Evolutionary conservation across 2,329 filamentous ascomycete species (phyloP).

Genomic region (Macrophomina phaseolina): DNA sequence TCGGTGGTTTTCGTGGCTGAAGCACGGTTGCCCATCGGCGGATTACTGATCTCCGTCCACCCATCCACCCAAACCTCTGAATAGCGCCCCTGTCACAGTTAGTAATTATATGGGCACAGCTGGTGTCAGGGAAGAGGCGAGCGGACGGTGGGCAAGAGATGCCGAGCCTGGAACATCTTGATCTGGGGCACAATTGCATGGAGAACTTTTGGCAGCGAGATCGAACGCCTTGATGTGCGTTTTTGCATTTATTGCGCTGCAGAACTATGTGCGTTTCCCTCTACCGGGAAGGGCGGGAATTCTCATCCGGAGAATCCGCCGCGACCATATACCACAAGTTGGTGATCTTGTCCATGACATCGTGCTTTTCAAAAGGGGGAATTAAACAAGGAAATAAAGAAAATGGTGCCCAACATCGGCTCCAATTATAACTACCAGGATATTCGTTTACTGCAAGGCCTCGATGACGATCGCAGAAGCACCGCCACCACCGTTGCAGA

Average conservation of each 20-base stretch:
- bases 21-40: too few species aligned
- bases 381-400: conserved; percentile 18
- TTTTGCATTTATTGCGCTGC: conserved; percentile 1
- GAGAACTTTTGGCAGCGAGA: not conserved
- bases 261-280: conserved; percentile 4
- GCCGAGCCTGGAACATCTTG: too few species aligned
- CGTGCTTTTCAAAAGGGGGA: conserved; percentile 9
- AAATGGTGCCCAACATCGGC: not conserved
- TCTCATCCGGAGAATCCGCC: conserved; percentile 5
- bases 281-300: not conserved
- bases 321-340: conserved; percentile 12
- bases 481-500: conserved; percentile 97
- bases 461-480: conserved; percentile 94
- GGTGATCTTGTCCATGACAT: conserved; percentile 23
- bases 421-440: not conserved
- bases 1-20: too few species aligned
- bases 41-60: too few species aligned
- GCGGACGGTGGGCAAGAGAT: not conserved
- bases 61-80: too few species aligned
- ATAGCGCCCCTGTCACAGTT: too few species aligned
- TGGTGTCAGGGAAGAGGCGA: too few species aligned
- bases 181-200: not conserved
- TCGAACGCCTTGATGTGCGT: conserved; percentile 5
- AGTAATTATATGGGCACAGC: too few species aligned
- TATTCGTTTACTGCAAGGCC: conserved; percentile 44